Base-by-base conservation (phyloP, 1,284 basidiomycete species). In the Vanrija sp. region DNA sequence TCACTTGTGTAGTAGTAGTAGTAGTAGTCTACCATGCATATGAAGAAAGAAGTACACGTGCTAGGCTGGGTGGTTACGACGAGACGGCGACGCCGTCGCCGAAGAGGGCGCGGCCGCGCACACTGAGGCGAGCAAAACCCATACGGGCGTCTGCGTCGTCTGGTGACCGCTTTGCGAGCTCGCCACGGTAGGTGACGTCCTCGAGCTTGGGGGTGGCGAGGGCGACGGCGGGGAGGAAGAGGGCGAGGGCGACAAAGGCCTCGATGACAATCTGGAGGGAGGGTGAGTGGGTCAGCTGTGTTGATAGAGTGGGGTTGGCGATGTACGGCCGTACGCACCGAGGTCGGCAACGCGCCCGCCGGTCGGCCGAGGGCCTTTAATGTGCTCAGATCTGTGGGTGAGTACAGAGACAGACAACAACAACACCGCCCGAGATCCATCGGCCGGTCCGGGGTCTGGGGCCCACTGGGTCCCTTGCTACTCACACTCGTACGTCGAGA, bases 401-500 rank as follows among this genome's bases (percentile, higher is more conserved):
- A 9, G 16, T 6, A 9, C 40, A n/a, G 21, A 23, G 21, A 23
- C 21, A 23, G 21, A 23, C n/a, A 5, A 23, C 21, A 23, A 23
- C 21, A 3, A 23, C 21, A 23, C 21, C 2, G 21, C 21, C 21
- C 21, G 21, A 23, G 21, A 23, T 23, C 21, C 21, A 23, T 23
- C 21, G 21, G 21, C 21, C 19, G 40, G 15, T 12, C n/a, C 40
- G 8, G 14, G 16, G 40, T 8, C 14, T 5, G 18, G 15, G 34
- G 34, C 34, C 34, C 12, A 15, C 34, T 12, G 34, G 34, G 34
- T 12, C 9, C 34, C 34, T 42, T 9, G 10, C 9, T 6, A 66
- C 72, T 54, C 50, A 73, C 75, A 67, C 57, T 77, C 75, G 61
- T 74, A 77, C 9, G 73, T 74, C 7, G 74, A 76, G 58, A 71